Percentiles rank a stretch among this genome's conserved stretches.
Evolutionary conservation across 2,329 filamentous ascomycete genomes (phyloP).

Genomic region (Sporothrix pallida): DNA sequence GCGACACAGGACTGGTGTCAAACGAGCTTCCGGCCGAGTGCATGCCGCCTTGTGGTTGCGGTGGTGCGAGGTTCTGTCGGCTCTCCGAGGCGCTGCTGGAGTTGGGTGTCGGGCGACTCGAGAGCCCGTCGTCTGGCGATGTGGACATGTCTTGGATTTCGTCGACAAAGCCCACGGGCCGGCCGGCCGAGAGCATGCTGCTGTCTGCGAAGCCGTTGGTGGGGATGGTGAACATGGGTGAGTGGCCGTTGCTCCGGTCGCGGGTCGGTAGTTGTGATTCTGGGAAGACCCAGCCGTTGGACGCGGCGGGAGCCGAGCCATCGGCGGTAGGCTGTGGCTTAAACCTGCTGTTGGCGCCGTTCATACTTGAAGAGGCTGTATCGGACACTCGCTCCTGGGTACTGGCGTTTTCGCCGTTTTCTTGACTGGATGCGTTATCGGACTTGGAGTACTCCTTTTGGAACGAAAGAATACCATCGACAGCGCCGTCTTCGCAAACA

Average conservation of each 20-base stretch:
- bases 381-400: constrained; percentile 25
- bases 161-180: constrained; percentile 46
- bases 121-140: constrained; percentile 57
- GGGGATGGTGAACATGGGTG: constrained; percentile 35
- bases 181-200: constrained; percentile 23
- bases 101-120: constrained; percentile 64
- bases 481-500: constrained; percentile 40
- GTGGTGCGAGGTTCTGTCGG: constrained; percentile 42
- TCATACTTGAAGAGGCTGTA: constrained; percentile 30
- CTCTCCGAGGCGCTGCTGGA: constrained; percentile 59
- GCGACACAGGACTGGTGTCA: constrained; percentile 57
- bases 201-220: constrained; percentile 35
- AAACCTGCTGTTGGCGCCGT: background rate
- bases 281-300: constrained; percentile 46
- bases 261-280: constrained; percentile 49
- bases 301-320: background rate
- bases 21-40: constrained; percentile 52
- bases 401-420: constrained; percentile 26
- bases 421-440: constrained; percentile 20
- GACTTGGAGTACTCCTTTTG: constrained; percentile 38
- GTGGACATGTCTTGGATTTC: constrained; percentile 55
- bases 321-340: constrained; percentile 13
- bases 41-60: constrained; percentile 36
- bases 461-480: constrained; percentile 52
- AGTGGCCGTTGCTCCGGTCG: constrained; percentile 39